Evolutionary conservation across 148 eudicot species (phyloP).

Genomic region (Nepenthes gracilis): DNA sequence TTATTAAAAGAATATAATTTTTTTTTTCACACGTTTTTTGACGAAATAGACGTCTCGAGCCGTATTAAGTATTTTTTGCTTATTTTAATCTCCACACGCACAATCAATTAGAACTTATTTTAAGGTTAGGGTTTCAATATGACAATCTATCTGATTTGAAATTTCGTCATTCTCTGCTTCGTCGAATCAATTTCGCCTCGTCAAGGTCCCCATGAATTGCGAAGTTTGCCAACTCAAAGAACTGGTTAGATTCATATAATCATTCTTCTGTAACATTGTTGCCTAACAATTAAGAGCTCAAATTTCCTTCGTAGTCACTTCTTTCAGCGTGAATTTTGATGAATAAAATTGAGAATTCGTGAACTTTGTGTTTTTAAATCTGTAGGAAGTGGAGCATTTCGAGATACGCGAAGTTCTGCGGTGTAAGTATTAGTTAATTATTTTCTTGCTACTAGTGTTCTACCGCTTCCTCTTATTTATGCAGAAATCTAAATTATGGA

Average conservation of each 20-base stretch:
- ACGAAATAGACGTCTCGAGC: too few relatives aligned
- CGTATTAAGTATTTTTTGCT: too few relatives aligned
- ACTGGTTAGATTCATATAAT: conserved; percentile 32
- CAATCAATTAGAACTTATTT: too few relatives aligned
- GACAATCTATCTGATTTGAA: too few relatives aligned
- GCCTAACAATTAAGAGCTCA: background rate
- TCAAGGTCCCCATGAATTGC: conserved; percentile 49
- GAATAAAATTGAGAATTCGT: background rate
- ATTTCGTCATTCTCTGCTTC: too few relatives aligned
- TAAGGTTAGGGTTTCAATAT: too few relatives aligned
- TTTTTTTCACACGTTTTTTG: too few relatives aligned
- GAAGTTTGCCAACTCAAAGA: conserved; percentile 97
- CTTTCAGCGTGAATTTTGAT: background rate
- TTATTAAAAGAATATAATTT: too few relatives aligned
- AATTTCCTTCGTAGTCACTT: background rate
- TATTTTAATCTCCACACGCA: too few relatives aligned
- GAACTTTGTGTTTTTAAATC: background rate
- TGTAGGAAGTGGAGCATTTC: conserved; percentile 77
- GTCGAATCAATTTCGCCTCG: background rate
- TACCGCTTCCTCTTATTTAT: too few relatives aligned
- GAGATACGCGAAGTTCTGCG: conserved; percentile 89
- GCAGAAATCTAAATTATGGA: too few relatives aligned
- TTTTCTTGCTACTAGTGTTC: background rate
- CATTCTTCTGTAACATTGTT: background rate
- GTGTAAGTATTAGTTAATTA: conserved; percentile 32